Base-by-base conservation (phyloP, 371 early-diverging fungal species). In the Blakeslea trispora region DNA sequence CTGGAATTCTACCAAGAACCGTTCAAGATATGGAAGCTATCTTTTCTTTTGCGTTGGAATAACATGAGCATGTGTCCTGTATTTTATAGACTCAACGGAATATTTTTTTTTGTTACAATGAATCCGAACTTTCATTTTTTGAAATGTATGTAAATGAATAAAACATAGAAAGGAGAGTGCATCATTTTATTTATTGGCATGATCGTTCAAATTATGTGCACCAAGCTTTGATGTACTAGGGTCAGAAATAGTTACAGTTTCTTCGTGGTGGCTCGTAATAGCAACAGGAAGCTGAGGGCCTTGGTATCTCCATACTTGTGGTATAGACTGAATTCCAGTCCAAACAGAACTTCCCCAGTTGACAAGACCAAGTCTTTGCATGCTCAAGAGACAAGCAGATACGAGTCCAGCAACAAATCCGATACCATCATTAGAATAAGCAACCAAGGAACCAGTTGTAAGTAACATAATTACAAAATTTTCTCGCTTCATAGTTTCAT, bases 361-460 rank as follows among this genome's bases (percentile, higher is more conserved):
- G 2, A 40, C 50, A 14, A 66, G 8, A 19, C 75, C 79, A 21
- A 79, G 61, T 15, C 79, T 63, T 23, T 79, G 72, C 41, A 76
- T 45, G 5, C 70, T 60, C 15, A 86, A 63, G 3, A 79, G 48
- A 42, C 75, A 49, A 28, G 82, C 82, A 0, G 71, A 69, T 11
- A 68, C 72, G 61, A 89, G 64, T 8, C 93, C 91, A 17, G 81
- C 68, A 23, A 88, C 28, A 64, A 93, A 93, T 0, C 93, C 94
- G 46, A 93, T 84, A 39, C 92, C 94, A 56, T 91, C 94, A 59
- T 92, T 88, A 44, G 81, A 80, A 65, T 89, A 93, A 0, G 85
- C 90, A 10, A 87, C 79, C 32, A 91, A 67, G 22, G 84, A 71
- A 7, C 87, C 89, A 3, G 86, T 81, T 1, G 91, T 92, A 14